phyloP scores from a whole-genome alignment of 2,329 filamentous ascomycete species.

The Diplodia mutila region DNA sequence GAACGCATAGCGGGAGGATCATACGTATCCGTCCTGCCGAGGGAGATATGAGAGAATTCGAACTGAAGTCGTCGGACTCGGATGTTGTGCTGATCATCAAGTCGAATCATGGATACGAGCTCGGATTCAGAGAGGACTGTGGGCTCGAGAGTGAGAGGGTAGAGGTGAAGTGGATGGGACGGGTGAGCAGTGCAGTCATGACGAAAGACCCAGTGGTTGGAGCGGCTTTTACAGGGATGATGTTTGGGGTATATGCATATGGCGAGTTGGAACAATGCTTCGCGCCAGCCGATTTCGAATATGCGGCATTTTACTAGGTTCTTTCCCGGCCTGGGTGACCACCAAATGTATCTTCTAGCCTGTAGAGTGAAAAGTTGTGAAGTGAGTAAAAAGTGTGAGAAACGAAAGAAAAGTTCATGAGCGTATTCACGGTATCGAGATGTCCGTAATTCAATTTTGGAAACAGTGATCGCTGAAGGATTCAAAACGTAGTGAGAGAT shows the following conservation, averaged over 20 bases:
- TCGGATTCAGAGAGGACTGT: constrained; percentile 34
- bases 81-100: constrained; percentile 37
- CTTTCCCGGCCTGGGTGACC: too few species aligned
- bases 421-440: too few species aligned
- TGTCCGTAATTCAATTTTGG: too few species aligned
- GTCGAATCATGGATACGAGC: constrained; percentile 34
- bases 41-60: constrained; percentile 28
- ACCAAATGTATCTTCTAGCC: too few species aligned
- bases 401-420: too few species aligned
- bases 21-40: constrained; percentile 35
- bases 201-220: constrained; percentile 46
- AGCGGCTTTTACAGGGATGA: constrained; percentile 50
- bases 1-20: constrained; percentile 27
- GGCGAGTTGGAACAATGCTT: constrained; percentile 47
- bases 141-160: constrained; percentile 24
- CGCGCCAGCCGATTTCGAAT: constrained; percentile 48
- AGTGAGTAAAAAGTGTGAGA: too few species aligned
- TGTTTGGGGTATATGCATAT: constrained; percentile 53
- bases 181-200: constrained; percentile 39
- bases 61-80: constrained; percentile 24
- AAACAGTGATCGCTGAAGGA: too few species aligned
- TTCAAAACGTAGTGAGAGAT: too few species aligned
- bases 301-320: constrained; percentile 29
- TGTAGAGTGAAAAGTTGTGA: too few species aligned
- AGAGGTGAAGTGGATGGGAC: constrained; percentile 35